Evolutionary conservation across 768 basidiomycete genomes (phyloP).

Genomic region (Suillus subalutaceus): DNA sequence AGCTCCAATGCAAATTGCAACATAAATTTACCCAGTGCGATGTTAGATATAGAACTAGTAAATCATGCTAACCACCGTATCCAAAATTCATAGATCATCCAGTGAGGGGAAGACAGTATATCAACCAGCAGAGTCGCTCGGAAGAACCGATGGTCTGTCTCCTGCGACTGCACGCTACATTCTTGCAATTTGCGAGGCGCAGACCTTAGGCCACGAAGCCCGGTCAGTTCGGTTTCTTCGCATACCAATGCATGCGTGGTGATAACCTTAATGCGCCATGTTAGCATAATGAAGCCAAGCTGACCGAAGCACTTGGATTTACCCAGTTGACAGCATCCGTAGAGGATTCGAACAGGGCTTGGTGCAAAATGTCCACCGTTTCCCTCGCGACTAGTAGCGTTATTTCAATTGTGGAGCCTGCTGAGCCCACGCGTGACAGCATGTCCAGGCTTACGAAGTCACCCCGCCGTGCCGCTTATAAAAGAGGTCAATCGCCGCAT

Average conservation of each 20-base stretch:
- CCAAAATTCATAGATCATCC: slow-evolving; percentile 47
- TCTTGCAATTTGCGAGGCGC: slow-evolving; percentile 18
- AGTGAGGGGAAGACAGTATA: slow-evolving; percentile 27
- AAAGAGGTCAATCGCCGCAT: slow-evolving; percentile 22
- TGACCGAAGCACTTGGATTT: slow-evolving; percentile 9
- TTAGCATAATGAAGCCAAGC: not conserved
- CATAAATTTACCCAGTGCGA: not conserved
- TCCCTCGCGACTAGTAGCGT: slow-evolving; percentile 39
- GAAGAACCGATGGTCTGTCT: slow-evolving; percentile 30
- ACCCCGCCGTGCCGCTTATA: slow-evolving; percentile 28
- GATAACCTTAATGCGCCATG: not conserved
- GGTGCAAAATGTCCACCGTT: slow-evolving; percentile 35
- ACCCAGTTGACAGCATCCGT: slow-evolving; percentile 37
- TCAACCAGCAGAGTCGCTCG: slow-evolving; percentile 30
- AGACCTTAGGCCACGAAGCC: not conserved
- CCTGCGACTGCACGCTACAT: slow-evolving; percentile 27
- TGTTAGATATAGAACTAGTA: not conserved
- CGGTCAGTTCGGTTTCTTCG: not conserved
- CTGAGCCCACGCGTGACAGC: slow-evolving; percentile 29
- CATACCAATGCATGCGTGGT: not conserved
- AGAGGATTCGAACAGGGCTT: slow-evolving; percentile 33
- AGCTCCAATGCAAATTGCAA: not conserved
- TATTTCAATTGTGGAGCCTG: slow-evolving; percentile 29
- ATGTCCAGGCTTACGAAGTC: slow-evolving; percentile 45
- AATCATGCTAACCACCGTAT: slow-evolving; percentile 23